A percentile compares a stretch with the other conserved stretches of the same genome.
These are phyloP conservation scores for Cyclotella distinguenda DNA, from an alignment of 108 stramenopile genomes.

Conservation along the genomic window DNA sequence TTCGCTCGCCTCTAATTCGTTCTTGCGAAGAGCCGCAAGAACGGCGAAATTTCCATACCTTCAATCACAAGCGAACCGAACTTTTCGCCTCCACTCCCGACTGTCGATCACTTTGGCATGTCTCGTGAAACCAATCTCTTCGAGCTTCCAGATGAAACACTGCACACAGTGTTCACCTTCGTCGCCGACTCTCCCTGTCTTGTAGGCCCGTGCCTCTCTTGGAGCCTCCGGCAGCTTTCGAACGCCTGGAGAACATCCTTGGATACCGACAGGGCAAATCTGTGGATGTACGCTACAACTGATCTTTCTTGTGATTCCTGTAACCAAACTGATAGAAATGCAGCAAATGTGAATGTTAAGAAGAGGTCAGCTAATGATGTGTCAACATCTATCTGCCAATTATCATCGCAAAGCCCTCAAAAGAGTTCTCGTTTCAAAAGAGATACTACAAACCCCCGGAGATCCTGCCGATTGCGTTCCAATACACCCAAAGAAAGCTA, in stretches of 20 bases:
- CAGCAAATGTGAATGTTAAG: background rate
- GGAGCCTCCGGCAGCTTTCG: constrained; percentile 39
- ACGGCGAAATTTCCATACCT: too few species aligned
- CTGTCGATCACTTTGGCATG: background rate
- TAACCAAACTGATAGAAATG: background rate
- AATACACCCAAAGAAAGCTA: constrained; percentile 39
- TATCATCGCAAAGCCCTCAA: too few species aligned
- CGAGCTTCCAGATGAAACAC: constrained; percentile 40
- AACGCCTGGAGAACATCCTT: constrained; percentile 15
- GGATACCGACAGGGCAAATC: constrained; percentile 22
- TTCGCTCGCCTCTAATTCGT: too few species aligned
- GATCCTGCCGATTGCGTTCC: constrained; percentile 37
- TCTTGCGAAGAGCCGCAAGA: too few species aligned
- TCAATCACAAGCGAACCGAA: too few species aligned
- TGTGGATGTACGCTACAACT: constrained; percentile 31
- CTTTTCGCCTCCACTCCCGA: too few species aligned
- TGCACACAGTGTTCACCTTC: constrained; percentile 37
- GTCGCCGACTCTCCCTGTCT: constrained; percentile 31
- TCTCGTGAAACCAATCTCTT: constrained; percentile 2
- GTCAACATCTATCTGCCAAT: too few species aligned
- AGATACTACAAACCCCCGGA: constrained; percentile 4
- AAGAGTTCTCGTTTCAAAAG: background rate
- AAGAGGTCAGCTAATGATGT: background rate
- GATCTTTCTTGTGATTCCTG: constrained; percentile 37
- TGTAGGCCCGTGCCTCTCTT: constrained; percentile 38